These are phyloP conservation scores for Pontederia crassipes DNA, from an alignment of 176 grass and related monocot genomes.

Conservation along the genomic window DNA sequence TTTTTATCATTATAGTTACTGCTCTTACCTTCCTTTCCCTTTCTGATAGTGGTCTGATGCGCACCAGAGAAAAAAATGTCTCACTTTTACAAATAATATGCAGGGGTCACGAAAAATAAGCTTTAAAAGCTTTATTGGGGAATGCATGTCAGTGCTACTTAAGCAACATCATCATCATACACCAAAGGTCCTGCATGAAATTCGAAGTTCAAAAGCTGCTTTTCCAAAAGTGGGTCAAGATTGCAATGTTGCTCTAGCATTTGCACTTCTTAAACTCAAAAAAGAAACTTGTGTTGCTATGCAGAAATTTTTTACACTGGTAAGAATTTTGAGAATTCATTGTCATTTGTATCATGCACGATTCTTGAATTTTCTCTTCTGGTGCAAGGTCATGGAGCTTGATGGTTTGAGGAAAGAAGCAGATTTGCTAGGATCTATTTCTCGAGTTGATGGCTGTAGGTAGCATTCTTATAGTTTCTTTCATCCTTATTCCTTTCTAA, in stretches of 20 bases:
- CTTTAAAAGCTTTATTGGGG: slow-evolving; percentile 61
- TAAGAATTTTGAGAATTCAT: slow-evolving; percentile 26
- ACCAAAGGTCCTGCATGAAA: slow-evolving; percentile 23
- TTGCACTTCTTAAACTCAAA: slow-evolving; percentile 41
- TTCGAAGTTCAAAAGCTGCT: slow-evolving; percentile 28
- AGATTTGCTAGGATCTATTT: slow-evolving; percentile 56
- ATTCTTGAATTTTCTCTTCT: neutral
- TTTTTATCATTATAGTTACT: slow-evolving; percentile 1
- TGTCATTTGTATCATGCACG: neutral
- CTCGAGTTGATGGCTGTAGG: slow-evolving; percentile 69
- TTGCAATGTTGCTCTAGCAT: slow-evolving; percentile 35
- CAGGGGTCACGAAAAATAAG: slow-evolving; percentile 58
- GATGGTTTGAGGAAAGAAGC: slow-evolving; percentile 66
- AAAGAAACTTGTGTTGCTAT: slow-evolving; percentile 43
- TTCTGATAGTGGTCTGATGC: slow-evolving; percentile 7
- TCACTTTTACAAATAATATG: slow-evolving; percentile 15
- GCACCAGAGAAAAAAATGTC: slow-evolving; percentile 12
- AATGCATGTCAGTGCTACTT: slow-evolving; percentile 49
- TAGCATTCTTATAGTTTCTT: slow-evolving; percentile 20
- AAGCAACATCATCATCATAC: slow-evolving; percentile 33
- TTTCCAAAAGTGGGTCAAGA: slow-evolving; percentile 31
- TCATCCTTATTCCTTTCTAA: no score
- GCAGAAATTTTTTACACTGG: slow-evolving; percentile 61
- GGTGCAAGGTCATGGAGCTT: slow-evolving; percentile 67
- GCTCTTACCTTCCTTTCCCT: neutral